phyloP scores from a whole-genome alignment of 202 grass and related monocot genomes.

The Schoenoplectus triqueter region DNA sequence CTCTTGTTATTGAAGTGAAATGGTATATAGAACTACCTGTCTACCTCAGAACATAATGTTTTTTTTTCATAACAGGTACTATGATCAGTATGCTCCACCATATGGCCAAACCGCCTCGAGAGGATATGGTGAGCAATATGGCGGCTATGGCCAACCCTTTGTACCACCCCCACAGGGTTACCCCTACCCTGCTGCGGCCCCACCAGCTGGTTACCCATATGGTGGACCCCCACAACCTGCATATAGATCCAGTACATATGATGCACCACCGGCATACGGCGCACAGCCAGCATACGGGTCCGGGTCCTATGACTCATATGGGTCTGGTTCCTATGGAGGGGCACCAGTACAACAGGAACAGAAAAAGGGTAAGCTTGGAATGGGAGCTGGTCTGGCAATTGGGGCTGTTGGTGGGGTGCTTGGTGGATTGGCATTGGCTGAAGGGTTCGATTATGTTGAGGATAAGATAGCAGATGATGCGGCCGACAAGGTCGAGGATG shows the following conservation, averaged over 20 bases:
- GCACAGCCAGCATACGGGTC: constrained; percentile 1
- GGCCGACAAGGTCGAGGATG: constrained; percentile 61
- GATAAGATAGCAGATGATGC: constrained; percentile 69
- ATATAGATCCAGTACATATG: neutral
- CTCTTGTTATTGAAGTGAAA: too few species aligned
- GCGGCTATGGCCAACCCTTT: constrained; percentile 37
- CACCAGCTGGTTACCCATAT: constrained; percentile 29
- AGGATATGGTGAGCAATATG: constrained; percentile 36
- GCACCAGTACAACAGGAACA: neutral
- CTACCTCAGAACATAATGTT: too few species aligned
- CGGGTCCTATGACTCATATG: too few species aligned
- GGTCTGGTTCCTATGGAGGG: constrained; percentile 36
- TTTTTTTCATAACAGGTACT: constrained; percentile 3
- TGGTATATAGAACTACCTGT: too few species aligned
- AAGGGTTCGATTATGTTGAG: constrained; percentile 70
- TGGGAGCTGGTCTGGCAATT: constrained; percentile 74
- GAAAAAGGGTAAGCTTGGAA: constrained; percentile 58
- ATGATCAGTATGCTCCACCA: constrained; percentile 36
- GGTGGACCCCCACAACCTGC: constrained; percentile 19
- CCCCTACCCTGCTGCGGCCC: constrained; percentile 14
- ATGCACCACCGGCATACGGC: constrained; percentile 29
- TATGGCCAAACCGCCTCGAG: constrained; percentile 37
- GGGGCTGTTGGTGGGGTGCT: constrained; percentile 73
- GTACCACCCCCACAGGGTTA: constrained; percentile 35
- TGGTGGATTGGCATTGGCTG: constrained; percentile 69